phyloP scores from a whole-genome alignment of 2,329 filamentous ascomycete species.

The Neofusicoccum parvum region DNA sequence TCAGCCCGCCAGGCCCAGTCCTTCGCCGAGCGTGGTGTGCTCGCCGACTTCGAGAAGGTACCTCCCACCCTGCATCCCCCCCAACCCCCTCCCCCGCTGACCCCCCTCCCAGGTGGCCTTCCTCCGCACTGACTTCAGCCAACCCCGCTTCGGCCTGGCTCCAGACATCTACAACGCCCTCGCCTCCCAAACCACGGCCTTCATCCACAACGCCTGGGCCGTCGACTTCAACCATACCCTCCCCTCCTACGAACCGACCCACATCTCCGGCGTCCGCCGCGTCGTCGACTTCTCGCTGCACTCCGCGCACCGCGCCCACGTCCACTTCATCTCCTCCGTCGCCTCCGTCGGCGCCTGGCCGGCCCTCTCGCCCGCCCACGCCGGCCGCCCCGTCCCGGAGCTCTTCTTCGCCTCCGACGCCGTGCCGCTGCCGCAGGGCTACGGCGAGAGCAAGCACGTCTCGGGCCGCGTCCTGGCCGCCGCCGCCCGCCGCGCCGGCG shows the following conservation, averaged over 20 bases:
- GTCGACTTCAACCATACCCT: constrained; percentile 42
- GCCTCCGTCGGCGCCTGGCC: constrained; percentile 36
- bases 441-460: constrained; percentile 43
- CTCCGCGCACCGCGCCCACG: constrained; percentile 25
- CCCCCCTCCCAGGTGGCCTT: neutral
- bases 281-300: constrained; percentile 40
- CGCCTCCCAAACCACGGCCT: constrained; percentile 27
- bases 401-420: constrained; percentile 29
- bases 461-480: constrained; percentile 34
- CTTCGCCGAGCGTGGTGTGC: constrained; percentile 12
- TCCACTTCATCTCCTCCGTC: constrained; percentile 44
- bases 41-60: constrained; percentile 13
- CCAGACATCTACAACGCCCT: neutral
- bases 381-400: constrained; percentile 33
- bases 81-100: too few species aligned
- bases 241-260: constrained; percentile 32
- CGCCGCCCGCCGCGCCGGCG: constrained; percentile 31
- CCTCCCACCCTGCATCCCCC: neutral
- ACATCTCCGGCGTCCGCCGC: constrained; percentile 35
- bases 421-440: constrained; percentile 37
- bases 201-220: constrained; percentile 43
- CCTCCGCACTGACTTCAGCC: constrained; percentile 22
- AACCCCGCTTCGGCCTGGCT: constrained; percentile 22
- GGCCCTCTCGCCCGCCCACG: neutral
- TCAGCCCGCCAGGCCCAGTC: constrained; percentile 10